Evolutionary conservation across 2,329 filamentous ascomycete species (phyloP), one percentile per base, ranked within the genome.

Genomic region (Ophiocordyceps camponoti-rufipedis): DNA sequence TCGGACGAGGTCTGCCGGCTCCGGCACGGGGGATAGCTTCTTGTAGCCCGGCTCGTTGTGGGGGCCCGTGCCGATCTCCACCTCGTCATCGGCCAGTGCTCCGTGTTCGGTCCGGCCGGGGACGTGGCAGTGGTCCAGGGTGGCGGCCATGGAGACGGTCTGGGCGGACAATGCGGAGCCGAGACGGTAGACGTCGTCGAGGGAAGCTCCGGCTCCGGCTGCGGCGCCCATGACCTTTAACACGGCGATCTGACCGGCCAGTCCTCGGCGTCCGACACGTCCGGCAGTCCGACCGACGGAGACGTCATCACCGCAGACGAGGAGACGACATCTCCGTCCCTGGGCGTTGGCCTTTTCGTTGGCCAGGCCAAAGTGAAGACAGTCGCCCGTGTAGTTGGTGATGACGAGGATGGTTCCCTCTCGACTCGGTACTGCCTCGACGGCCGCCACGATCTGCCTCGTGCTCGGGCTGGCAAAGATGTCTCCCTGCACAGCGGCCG

Each of bases 341-440:
- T 62, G 64, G 5, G 72, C 71, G 43, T 68, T 68, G 35, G 70
- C 75, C 58, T 70, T 75, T 51, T 75, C 74, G 44, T 70, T 70
- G 2, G 75, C 75, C 12, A 78, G 60, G 1, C 74, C 74, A 51
- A 78, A 77, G 55, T 79, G 75, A 48, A 79, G 61, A 47, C 75
- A 75, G 56, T 79, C 75, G 42, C 75, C 75, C 0, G 75, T 79
- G 56, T 80, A 79, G 58, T 81, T 81, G 42, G 74, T 78, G 48
- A 79, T 70, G 44, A 80, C 70, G 2, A 80, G 62, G 43, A 80
- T 70, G 2, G 70, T 71, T 35, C 76, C 76, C 53, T 62, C 63
- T 32, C 67, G 63, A 28, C 65, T 75, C n/a, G 69, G 72, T 11
- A 69, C 71, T 42, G 66, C 64, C 44, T 72, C 69, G 39, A 80